A percentile compares a stretch with the other conserved stretches of the same genome.
phyloP scores from a whole-genome alignment of 768 basidiomycete genomes.

The Mycena galopus region DNA sequence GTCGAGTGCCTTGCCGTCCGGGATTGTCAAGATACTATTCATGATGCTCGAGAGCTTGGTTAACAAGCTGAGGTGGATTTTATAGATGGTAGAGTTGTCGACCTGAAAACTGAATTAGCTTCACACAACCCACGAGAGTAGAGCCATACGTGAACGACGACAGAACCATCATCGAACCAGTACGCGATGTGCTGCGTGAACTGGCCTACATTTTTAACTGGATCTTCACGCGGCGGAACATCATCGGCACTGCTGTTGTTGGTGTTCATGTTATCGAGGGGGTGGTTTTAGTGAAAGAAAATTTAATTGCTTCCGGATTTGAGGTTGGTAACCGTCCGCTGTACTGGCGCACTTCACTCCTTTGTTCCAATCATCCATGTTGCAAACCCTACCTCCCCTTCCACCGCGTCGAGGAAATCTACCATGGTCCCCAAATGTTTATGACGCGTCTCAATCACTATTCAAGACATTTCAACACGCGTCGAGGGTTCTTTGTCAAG shows the following conservation, averaged over 20 bases:
- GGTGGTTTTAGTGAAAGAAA: background rate
- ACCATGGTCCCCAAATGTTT: constrained; percentile 16
- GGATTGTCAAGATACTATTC: background rate
- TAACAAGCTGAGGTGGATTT: constrained; percentile 3
- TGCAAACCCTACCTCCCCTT: constrained; percentile 1
- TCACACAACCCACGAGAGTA: background rate
- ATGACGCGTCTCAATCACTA: background rate
- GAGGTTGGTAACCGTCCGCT: no score
- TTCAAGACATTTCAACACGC: background rate
- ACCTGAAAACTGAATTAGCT: background rate
- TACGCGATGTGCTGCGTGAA: background rate
- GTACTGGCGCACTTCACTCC: no score
- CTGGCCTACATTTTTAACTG: background rate
- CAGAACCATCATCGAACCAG: background rate
- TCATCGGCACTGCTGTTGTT: background rate
- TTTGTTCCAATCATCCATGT: no score
- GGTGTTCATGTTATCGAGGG: background rate
- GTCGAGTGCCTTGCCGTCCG: no score
- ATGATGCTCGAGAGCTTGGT: background rate
- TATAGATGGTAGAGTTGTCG: background rate
- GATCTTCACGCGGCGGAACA: background rate
- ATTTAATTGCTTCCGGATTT: background rate
- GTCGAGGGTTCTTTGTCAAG: background rate
- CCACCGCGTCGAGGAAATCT: background rate
- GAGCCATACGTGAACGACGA: background rate